Conservation (phyloP, 164 flowering plant species). For the Paratinospora sagittata region DNA sequence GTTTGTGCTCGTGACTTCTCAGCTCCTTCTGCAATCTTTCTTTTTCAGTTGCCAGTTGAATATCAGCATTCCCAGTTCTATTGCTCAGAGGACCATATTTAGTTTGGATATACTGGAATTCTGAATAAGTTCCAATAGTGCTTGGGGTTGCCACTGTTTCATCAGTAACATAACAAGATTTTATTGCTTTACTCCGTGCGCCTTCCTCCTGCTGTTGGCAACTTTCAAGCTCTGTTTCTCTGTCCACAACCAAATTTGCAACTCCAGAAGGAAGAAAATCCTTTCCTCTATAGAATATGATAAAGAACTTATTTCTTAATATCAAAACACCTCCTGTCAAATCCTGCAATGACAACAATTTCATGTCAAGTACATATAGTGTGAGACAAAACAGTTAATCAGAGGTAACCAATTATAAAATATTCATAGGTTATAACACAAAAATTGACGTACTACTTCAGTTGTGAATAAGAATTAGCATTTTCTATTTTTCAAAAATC, state of each 20-base stretch:
- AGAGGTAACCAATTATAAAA: background rate
- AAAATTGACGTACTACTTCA: background rate
- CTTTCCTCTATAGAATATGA: constrained; percentile 85
- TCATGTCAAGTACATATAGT: constrained; percentile 6
- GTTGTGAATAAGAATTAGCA: background rate
- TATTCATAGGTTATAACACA: background rate
- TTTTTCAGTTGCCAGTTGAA: constrained; percentile 50
- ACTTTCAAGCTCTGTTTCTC: constrained; percentile 55
- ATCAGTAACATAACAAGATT: constrained; percentile 21
- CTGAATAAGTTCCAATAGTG: constrained; percentile 66
- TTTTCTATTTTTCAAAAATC: background rate
- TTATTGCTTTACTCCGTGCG: constrained; percentile 51
- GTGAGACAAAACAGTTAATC: background rate
- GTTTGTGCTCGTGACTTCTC: constrained; percentile 51
- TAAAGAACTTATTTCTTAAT: constrained; percentile 70
- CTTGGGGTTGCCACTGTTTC: constrained; percentile 21
- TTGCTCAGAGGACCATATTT: constrained; percentile 18
- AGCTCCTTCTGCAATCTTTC: constrained; percentile 58
- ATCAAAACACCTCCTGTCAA: constrained; percentile 87
- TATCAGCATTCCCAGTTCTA: constrained; percentile 25
- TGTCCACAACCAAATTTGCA: constrained; percentile 43
- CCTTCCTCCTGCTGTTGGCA: constrained; percentile 63
- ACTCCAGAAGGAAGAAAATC: constrained; percentile 68
- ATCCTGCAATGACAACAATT: constrained; percentile 45
- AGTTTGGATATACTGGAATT: constrained; percentile 46